These are phyloP conservation scores for Phialemonium atrogriseum DNA, from an alignment of 2,329 filamentous ascomycete genomes.

Conservation along the genomic window DNA sequence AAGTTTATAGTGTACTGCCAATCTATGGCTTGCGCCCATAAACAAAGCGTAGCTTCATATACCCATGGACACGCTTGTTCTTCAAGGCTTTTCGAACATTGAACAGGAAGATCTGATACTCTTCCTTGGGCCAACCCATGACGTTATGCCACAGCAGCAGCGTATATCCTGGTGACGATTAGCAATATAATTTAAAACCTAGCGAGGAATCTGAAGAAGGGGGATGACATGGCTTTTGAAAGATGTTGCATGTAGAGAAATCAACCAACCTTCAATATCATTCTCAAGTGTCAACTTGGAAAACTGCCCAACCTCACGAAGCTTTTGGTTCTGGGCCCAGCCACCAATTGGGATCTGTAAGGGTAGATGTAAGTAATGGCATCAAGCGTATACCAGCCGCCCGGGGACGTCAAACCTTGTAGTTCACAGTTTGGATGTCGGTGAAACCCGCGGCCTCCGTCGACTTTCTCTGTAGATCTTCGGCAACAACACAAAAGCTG, in stretches of 20 bases:
- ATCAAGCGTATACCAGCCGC: too few relatives aligned
- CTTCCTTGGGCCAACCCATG: conserved; percentile 7
- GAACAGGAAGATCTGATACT: conserved; percentile 7
- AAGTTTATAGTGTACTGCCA: too few relatives aligned
- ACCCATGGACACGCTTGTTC: too few relatives aligned
- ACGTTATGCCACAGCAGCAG: conserved; percentile 7
- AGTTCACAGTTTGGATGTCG: conserved; percentile 7
- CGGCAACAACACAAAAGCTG: conserved; percentile 7
- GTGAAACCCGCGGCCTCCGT: conserved; percentile 10
- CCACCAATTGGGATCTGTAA: conserved; percentile 5
- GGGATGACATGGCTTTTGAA: not conserved
- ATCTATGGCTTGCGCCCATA: too few relatives aligned
- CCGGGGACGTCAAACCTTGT: too few relatives aligned
- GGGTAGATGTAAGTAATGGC: too few relatives aligned
- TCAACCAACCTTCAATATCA: conserved; percentile 8
- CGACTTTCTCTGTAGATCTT: conserved; percentile 6
- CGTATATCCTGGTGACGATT: conserved; percentile 5
- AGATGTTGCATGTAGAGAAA: not conserved
- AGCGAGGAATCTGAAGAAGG: too few relatives aligned
- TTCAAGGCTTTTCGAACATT: too few relatives aligned
- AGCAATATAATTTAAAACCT: not conserved
- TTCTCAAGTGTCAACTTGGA: conserved; percentile 4
- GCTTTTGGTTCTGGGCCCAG: conserved; percentile 5
- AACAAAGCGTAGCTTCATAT: too few relatives aligned
- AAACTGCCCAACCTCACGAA: conserved; percentile 7